Evolutionary conservation across 305 asterid genomes (phyloP), one percentile per base, ranked within the genome.

Genomic region (Salvia sclarea): DNA sequence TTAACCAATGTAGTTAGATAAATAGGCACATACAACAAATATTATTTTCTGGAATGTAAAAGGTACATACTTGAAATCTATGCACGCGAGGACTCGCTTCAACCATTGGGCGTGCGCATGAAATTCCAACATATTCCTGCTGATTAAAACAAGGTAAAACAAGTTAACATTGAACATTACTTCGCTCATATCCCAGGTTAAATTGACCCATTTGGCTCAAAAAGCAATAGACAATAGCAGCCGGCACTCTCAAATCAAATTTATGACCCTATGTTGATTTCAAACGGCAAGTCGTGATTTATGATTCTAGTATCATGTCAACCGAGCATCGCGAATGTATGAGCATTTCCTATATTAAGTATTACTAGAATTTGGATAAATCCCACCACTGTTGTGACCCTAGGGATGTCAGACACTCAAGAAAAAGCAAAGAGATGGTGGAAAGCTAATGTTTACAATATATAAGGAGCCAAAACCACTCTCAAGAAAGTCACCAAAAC

Each of bases 61-160:
- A 53, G 73, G 53, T 71, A 75, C 89, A 61, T 85, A 93, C 98
- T 73, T 85, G 87, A 76, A 77, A 82, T 81, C 95, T 83, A 72
- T 87, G 90, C 73, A 66, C 81, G 8, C 84, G 91, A 52, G 89
- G 91, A 70, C 89, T 91, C 77, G 75, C 78, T 73, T 87, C 89
- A 74, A 79, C 87, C 75, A 79, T 88, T 67, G 75, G 78, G 79
- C 72, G 72, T 48, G 80, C 79, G 76, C 86, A 84, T 68, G 90
- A 74, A 72, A 77, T 73, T 73, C 91, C 96, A 80, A 69, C 82
- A 55, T 82, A 77, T 12, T 81, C 96, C 98, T 93, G 90, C 66
- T 53, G 70, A 77, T 75, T 31, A 53, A 49, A 41, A 76, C 74
- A 14, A 62, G 41, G 53, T 28, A 57, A 70, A 69, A 53, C 63